Evolutionary conservation across 1,139 yeast species (phyloP).

Genomic region (Pichia sp.): DNA sequence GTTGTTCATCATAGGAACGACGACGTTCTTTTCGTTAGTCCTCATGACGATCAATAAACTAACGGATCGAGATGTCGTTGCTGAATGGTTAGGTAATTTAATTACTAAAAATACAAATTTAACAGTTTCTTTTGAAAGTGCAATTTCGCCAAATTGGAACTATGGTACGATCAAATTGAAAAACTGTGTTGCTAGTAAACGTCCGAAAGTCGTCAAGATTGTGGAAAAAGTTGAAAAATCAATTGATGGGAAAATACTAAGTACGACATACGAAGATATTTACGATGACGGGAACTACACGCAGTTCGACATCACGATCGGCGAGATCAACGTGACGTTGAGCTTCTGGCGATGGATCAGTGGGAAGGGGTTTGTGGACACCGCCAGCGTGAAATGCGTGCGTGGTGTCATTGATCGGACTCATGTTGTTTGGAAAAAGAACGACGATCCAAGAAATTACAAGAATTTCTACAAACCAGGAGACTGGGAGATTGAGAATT

Average conservation of each 20-base stretch:
- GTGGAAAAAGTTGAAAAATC: slow-evolving; percentile 53
- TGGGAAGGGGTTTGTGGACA: slow-evolving; percentile 84
- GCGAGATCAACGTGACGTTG: slow-evolving; percentile 76
- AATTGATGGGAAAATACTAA: slow-evolving; percentile 16
- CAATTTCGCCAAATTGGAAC: slow-evolving; percentile 94
- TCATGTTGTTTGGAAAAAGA: slow-evolving; percentile 78
- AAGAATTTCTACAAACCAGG: slow-evolving; percentile 76
- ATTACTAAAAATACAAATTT: slow-evolving; percentile 85
- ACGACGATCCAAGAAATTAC: slow-evolving; percentile 81
- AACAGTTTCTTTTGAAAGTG: slow-evolving; percentile 87
- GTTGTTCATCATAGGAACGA: slow-evolving; percentile 78
- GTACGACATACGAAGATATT: slow-evolving; percentile 12
- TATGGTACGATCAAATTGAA: slow-evolving; percentile 82
- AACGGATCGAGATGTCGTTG: slow-evolving; percentile 87
- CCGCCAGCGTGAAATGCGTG: slow-evolving; percentile 78
- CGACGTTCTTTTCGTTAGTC: slow-evolving; percentile 80
- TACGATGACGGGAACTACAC: slow-evolving; percentile 93
- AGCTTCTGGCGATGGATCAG: slow-evolving; percentile 86
- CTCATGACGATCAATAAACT: slow-evolving; percentile 83
- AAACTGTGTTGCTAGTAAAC: slow-evolving; percentile 80
- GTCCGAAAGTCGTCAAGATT: slow-evolving; percentile 59
- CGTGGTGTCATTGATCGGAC: slow-evolving; percentile 92
- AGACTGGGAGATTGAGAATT: slow-evolving; percentile 87
- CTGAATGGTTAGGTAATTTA: slow-evolving; percentile 74
- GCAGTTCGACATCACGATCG: slow-evolving; percentile 89